phyloP scores from a whole-genome alignment of 225 moss, liverwort and hornwort genomes.

The Lunularia cruciata region DNA sequence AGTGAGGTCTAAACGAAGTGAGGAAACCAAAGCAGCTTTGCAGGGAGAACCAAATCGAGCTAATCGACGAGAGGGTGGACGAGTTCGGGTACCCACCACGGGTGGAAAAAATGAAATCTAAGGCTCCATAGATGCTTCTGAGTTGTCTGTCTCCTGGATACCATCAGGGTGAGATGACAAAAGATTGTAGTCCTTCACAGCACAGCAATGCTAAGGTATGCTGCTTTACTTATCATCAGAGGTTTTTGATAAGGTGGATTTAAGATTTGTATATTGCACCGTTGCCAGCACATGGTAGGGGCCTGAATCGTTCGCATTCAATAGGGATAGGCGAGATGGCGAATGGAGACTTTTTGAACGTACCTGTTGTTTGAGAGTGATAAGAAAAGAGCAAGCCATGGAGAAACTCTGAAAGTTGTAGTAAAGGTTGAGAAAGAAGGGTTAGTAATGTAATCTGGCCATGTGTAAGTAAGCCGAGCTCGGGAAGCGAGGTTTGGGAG shows the following conservation, averaged over 20 bases:
- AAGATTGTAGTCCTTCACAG: too few relatives aligned
- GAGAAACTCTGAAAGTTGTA: not conserved
- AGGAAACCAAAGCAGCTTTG: too few relatives aligned
- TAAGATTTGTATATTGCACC: too few relatives aligned
- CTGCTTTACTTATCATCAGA: too few relatives aligned
- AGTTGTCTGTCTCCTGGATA: constrained; percentile 7
- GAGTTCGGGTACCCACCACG: not conserved
- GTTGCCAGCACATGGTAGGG: not conserved
- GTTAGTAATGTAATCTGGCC: not conserved
- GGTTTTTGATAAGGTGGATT: too few relatives aligned
- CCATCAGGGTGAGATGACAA: constrained; percentile 1
- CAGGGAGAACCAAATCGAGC: too few relatives aligned
- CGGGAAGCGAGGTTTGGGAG: not conserved
- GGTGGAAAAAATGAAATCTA: not conserved
- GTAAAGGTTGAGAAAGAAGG: not conserved
- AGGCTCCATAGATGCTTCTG: not conserved
- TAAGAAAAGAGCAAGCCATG: not conserved
- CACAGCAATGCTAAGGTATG: too few relatives aligned
- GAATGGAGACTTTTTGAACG: not conserved
- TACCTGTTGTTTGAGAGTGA: not conserved
- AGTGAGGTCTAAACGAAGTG: not conserved
- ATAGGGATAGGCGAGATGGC: not conserved
- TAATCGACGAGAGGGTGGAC: not conserved
- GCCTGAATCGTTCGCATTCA: not conserved
- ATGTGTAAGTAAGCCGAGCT: constrained; percentile 5